A percentile compares a stretch with the other conserved stretches of the same genome.
These are phyloP conservation scores for Fusarium abutilonis DNA, from an alignment of 2,329 filamentous ascomycete genomes.

Conservation along the genomic window DNA sequence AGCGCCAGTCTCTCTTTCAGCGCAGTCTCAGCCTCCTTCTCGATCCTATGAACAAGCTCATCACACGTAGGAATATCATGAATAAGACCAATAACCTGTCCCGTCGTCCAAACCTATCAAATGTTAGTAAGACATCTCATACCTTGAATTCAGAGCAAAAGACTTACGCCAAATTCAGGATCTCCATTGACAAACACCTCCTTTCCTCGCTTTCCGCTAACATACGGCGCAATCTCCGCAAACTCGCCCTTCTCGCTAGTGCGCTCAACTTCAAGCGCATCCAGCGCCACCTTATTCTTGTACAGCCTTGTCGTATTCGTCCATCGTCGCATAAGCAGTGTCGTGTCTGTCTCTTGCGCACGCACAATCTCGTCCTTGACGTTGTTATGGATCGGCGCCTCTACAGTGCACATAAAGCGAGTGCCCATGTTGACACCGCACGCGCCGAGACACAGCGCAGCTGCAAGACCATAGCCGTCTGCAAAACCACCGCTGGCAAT, in stretches of 20 bases:
- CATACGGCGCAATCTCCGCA: conserved; percentile 83
- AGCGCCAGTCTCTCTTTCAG: conserved; percentile 68
- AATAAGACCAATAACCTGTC: conserved; percentile 91
- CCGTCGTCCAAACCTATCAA: conserved; percentile 89
- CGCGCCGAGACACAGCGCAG: conserved; percentile 87
- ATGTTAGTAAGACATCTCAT: conserved; percentile 20
- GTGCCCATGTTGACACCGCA: conserved; percentile 99
- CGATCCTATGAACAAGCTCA: conserved; percentile 75
- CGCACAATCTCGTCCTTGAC: conserved; percentile 94
- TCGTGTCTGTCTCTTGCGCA: conserved; percentile 89
- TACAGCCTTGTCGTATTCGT: conserved; percentile 90
- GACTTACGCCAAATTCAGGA: conserved; percentile 85
- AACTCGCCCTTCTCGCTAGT: conserved; percentile 89
- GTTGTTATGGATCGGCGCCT: conserved; percentile 90
- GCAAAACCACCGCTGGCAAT: conserved; percentile 97
- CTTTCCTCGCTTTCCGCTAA: conserved; percentile 89
- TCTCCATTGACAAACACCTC: conserved; percentile 95
- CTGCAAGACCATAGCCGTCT: conserved; percentile 91
- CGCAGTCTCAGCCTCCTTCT: conserved; percentile 77
- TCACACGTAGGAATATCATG: conserved; percentile 83
- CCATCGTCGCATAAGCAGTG: conserved; percentile 88
- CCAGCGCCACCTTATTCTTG: conserved; percentile 85
- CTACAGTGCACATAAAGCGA: conserved; percentile 94
- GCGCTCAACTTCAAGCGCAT: conserved; percentile 83
- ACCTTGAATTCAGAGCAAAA: conserved; percentile 37